phyloP scores from a whole-genome alignment of 2,329 filamentous ascomycete species.

The Epichloe hybrida region DNA sequence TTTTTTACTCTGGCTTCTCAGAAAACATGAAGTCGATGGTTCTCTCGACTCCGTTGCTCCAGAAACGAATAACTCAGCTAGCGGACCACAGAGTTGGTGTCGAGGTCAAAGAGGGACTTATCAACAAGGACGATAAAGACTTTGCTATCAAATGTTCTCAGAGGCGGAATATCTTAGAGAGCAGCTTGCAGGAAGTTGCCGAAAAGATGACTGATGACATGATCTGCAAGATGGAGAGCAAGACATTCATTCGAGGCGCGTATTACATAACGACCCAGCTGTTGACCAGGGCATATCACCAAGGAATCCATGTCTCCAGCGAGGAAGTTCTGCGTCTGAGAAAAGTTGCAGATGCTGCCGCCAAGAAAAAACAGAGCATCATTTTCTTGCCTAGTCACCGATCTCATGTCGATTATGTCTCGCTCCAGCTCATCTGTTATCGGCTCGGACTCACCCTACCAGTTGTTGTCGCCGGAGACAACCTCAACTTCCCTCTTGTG shows the following conservation, averaged over 20 bases:
- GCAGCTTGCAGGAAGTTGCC: conserved; percentile 63
- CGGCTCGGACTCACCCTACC: conserved; percentile 78
- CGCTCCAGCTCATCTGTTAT: conserved; percentile 90
- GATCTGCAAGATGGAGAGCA: conserved; percentile 99
- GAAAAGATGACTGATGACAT: conserved; percentile 83
- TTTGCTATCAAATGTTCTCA: conserved; percentile 36
- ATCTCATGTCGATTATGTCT: conserved; percentile 93
- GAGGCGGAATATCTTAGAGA: conserved; percentile 52
- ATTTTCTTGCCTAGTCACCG: conserved; percentile 91
- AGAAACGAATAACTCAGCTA: conserved; percentile 59
- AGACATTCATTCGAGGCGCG: conserved; percentile 77
- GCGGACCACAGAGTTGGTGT: conserved; percentile 60
- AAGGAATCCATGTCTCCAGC: conserved; percentile 91
- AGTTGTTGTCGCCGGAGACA: conserved; percentile 88
- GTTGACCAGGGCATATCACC: conserved; percentile 84
- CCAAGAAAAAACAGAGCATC: conserved; percentile 87
- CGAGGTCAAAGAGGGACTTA: conserved; percentile 62
- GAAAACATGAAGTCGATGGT: conserved; percentile 78
- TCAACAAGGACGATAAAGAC: conserved; percentile 42
- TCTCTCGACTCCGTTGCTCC: conserved; percentile 61
- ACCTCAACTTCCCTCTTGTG: conserved; percentile 85
- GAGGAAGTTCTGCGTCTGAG: conserved; percentile 79
- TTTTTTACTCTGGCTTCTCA: conserved; percentile 85
- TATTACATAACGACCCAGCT: conserved; percentile 85
- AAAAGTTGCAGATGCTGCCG: conserved; percentile 69